Base-by-base conservation (phyloP, 140 eudicot genomes). In the Stevia rebaudiana region DNA sequence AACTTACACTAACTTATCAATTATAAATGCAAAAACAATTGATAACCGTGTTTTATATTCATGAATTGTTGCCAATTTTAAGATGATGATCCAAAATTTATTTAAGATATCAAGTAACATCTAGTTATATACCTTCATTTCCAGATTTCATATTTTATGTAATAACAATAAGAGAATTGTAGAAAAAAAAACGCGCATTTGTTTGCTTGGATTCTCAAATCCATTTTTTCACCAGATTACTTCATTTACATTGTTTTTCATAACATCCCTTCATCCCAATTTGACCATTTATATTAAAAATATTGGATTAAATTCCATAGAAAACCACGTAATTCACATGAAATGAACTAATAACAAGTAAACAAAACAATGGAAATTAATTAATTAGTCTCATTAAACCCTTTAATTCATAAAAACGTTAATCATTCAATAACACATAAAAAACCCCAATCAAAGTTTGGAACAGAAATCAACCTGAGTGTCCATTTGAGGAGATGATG, bases 381-480 rank as follows among this genome's bases (percentile, higher is more conserved):
- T 19, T 3, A 65, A 49, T 24, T 18, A 47, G 31, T 24, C 8
- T 55, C 43, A 11, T 3, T 7, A 7, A 22, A 3, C 1, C 22
- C n/a, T 24, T 18, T 4, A 52, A 23, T 18, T 6, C 52, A 3
- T 37, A 57, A 31, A 13, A 46, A 58, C 33, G 1, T 12, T 33
- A 46, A 69, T 44, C 59, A 21, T 8, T 18, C 11, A 12, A 33
- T 51, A 31, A 46, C 37, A 19, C 17, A 30, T 2, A 13, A 3
- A 35, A 49, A 36, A 5, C 13, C 23, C 37, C 17, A 60, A 58
- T 12, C 19, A 0, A 21, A 25, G n/a, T 16, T 30, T 28, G 18
- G 15, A 40, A 16, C 19, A 51, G n/a, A 47, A 66, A 74, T 47
- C 6, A 47, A 74, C 79, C 79, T 74, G 79, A 67, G 64, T 11